Base-by-base conservation (phyloP, 768 basidiomycete species). In the Crassisporium funariophilum region DNA sequence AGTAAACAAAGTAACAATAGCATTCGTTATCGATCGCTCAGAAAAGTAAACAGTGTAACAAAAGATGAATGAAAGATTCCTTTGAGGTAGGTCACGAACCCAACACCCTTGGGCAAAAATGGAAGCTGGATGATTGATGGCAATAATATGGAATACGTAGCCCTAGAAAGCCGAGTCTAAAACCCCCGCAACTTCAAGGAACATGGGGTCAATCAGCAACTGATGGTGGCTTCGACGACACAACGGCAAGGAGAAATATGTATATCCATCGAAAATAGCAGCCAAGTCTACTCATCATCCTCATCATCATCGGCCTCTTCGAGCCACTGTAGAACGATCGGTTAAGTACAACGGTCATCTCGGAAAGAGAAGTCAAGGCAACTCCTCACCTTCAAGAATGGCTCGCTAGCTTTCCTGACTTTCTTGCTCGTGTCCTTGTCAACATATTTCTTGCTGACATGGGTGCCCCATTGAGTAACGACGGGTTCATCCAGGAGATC, bases 401-500 rank as follows among this genome's bases (percentile, higher is more conserved):
- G 93, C 65, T 91, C 93, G 54, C 89, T 88, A 10, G 93, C 93
- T 75, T 95, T 95, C 58, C 95, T 78, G 41, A 99, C 94, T 70
- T 84, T 94, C 82, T 98, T 98, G 67, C 88, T 90, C 36, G 82
- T 87, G 20, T 98, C 94, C 70, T 88, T 93, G 69, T 95, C 91
- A 35, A 94, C 90, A 62, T 92, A 95, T 73, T 98, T 97, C 78
- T 89, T 95, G 71, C 87, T 91, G 63, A 94, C 91, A 57, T 95
- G 94, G 4, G 91, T 95, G 7, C 94, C 94, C 95, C 94, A 98
- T 53, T 94, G 84, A 8, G 76, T 83, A 40, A 95, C 75, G 5
- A 95, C 78, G 19, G 91, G 92, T 65, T 99, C 97, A 5, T 98
- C 94, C 42, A 99, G 71, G 13, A 98, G 74, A 56, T 98, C 97